phyloP scores from a whole-genome alignment of 768 basidiomycete species.

The Russula earlei region DNA sequence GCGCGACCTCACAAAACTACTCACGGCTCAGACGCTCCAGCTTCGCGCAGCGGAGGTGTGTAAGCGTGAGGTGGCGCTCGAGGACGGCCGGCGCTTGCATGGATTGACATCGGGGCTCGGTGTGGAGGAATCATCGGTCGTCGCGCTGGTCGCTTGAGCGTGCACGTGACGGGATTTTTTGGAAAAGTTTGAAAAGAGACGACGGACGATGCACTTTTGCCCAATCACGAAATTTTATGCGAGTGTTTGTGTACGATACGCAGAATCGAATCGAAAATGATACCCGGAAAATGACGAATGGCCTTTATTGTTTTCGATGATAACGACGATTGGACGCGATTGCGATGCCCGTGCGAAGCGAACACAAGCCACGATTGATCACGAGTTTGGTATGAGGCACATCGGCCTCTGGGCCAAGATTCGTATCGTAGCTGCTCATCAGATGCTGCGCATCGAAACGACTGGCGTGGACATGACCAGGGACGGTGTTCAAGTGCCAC shows the following conservation, averaged over 20 bases:
- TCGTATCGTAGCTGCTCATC: too few relatives aligned
- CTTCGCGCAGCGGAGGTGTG: background rate
- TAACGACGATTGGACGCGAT: too few relatives aligned
- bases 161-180: background rate
- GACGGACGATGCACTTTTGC: too few relatives aligned
- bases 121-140: constrained; percentile 1
- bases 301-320: too few relatives aligned
- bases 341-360: too few relatives aligned
- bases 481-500: too few relatives aligned
- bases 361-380: too few relatives aligned
- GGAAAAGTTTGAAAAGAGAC: too few relatives aligned
- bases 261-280: background rate
- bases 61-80: constrained; percentile 5
- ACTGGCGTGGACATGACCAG: too few relatives aligned
- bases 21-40: constrained; percentile 5
- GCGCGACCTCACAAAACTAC: constrained; percentile 19
- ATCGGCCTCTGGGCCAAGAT: too few relatives aligned
- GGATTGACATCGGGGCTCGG: constrained; percentile 6
- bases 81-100: background rate
- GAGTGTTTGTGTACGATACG: background rate
- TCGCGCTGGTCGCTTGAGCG: constrained; percentile 7
- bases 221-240: background rate
- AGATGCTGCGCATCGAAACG: too few relatives aligned
- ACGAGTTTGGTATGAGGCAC: too few relatives aligned
- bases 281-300: background rate